These are phyloP conservation scores for Closterium sp. DNA, from an alignment of 139 green algal genomes.

Conservation along the genomic window DNA sequence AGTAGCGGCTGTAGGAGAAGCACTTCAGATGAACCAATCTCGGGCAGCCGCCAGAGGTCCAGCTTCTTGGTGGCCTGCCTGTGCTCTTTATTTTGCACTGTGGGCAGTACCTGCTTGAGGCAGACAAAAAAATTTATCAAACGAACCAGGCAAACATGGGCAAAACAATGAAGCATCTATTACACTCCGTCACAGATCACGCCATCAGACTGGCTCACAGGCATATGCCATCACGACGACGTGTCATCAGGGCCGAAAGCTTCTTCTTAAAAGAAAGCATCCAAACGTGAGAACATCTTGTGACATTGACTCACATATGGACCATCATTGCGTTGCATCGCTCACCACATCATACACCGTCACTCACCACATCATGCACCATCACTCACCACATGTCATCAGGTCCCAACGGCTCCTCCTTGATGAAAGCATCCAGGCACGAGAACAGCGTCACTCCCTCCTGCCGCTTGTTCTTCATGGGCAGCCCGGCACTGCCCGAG, in stretches of 20 bases:
- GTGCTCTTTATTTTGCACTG: constrained; percentile 82
- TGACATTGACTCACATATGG: too few species aligned
- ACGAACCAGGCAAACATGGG: too few species aligned
- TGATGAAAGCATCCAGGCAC: constrained; percentile 51
- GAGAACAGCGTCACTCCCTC: constrained; percentile 48
- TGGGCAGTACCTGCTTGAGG: constrained; percentile 75
- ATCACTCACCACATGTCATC: constrained; percentile 49
- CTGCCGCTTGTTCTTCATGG: constrained; percentile 17
- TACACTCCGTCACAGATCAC: too few species aligned
- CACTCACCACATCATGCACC: not conserved
- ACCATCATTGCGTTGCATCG: too few species aligned
- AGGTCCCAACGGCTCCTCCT: constrained; percentile 32
- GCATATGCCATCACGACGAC: constrained; percentile 38
- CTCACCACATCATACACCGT: too few species aligned
- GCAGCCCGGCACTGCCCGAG: not conserved
- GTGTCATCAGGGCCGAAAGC: constrained; percentile 38
- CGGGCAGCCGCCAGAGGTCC: constrained; percentile 83
- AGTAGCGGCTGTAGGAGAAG: constrained; percentile 75
- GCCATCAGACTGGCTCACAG: too few species aligned
- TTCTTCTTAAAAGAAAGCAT: constrained; percentile 45
- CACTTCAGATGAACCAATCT: constrained; percentile 94
- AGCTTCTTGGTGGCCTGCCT: constrained; percentile 86
- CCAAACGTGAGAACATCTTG: too few species aligned
- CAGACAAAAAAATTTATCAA: too few species aligned
- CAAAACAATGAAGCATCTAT: not conserved